Conservation (phyloP, 257 asterid genomes). For the Fraxinus anomala region DNA sequence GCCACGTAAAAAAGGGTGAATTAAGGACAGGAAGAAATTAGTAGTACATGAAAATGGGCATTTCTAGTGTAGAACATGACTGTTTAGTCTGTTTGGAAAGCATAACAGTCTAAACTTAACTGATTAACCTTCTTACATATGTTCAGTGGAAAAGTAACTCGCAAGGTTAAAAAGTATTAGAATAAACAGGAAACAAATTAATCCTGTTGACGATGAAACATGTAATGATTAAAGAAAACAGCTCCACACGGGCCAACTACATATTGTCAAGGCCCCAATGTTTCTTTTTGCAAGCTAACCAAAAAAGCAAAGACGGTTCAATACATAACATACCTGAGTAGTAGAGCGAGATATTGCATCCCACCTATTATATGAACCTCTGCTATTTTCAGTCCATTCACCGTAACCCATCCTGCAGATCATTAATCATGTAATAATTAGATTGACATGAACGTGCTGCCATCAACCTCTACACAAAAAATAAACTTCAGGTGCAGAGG, state of each 20-base stretch:
- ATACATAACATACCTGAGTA: constrained; percentile 58
- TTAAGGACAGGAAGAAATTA: not conserved
- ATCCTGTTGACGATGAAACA: not conserved
- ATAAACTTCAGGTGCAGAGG: constrained; percentile 15
- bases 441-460: not conserved
- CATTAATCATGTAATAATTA: constrained; percentile 10
- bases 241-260: not conserved
- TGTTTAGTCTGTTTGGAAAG: no score
- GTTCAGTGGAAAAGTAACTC: no score
- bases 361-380: constrained; percentile 86
- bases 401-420: constrained; percentile 79
- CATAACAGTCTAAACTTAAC: no score
- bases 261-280: not conserved
- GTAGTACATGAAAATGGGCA: not conserved
- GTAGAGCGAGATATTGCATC: constrained; percentile 95
- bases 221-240: not conserved
- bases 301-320: not conserved
- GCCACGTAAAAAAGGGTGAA: not conserved
- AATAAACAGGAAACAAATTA: not conserved
- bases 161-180: not conserved
- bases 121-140: no score
- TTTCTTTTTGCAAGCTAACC: not conserved
- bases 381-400: constrained; percentile 80
- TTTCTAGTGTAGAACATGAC: not conserved
- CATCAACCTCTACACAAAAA: not conserved